Conservation (phyloP, 2,329 filamentous ascomycete species). For the Fusarium denticulatum region DNA sequence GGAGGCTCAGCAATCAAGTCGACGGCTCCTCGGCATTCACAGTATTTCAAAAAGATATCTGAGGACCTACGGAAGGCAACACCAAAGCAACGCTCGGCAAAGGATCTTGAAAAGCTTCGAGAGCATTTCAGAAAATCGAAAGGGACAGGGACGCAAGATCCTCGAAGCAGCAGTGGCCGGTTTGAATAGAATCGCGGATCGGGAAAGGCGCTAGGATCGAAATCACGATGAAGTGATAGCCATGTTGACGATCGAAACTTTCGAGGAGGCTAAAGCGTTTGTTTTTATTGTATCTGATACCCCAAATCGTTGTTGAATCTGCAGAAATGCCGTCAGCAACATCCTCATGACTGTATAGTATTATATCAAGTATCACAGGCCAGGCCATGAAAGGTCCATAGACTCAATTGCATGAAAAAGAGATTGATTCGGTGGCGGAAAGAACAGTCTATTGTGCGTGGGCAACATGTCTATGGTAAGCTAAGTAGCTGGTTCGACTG, state of each 20-base stretch:
- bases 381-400: neutral
- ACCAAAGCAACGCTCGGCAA: slow-evolving; percentile 24
- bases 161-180: slow-evolving; percentile 25
- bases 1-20: slow-evolving; percentile 24
- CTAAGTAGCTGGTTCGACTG: slow-evolving; percentile 37
- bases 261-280: neutral
- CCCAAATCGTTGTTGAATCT: neutral
- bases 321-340: neutral
- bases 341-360: neutral
- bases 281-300: slow-evolving; percentile 20
- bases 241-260: neutral
- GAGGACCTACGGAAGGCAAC: slow-evolving; percentile 22
- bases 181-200: neutral
- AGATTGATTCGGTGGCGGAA: slow-evolving; percentile 31
- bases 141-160: neutral
- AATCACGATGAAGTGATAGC: neutral
- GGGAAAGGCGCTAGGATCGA: neutral
- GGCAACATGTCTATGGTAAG: slow-evolving; percentile 45
- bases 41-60: slow-evolving; percentile 37
- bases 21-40: slow-evolving; percentile 31
- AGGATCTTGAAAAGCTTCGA: slow-evolving; percentile 40
- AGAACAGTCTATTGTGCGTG: slow-evolving; percentile 47
- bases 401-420: neutral
- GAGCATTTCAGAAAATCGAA: slow-evolving; percentile 43
- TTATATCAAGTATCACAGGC: neutral